Percentiles rank a stretch among this genome's conserved stretches.
Conservation (phyloP, 2,329 filamentous ascomycete genomes). For the Fusarium sp. region DNA sequence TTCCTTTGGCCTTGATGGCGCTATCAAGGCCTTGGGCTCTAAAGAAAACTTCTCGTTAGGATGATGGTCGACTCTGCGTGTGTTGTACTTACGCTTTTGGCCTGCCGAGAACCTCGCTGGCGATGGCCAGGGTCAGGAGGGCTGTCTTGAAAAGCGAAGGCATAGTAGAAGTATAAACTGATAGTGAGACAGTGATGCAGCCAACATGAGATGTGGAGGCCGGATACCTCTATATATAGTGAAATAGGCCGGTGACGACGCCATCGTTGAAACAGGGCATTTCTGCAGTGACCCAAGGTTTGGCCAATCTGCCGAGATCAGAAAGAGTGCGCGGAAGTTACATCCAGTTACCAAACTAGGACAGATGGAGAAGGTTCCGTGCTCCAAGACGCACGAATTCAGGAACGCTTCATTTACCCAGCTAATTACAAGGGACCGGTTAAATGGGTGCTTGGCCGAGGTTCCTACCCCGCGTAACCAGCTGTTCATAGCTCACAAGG, state of each 20-base stretch:
- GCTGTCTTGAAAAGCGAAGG: not conserved
- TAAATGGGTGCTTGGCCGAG: not conserved
- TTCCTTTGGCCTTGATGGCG: conserved; percentile 43
- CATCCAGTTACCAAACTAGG: not conserved
- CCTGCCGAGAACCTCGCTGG: not conserved
- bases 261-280: not conserved
- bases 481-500: not conserved
- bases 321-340: not conserved
- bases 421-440: not conserved
- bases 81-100: not conserved
- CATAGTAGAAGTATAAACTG: not conserved
- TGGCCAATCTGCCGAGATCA: not conserved
- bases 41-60: not conserved
- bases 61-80: not conserved
- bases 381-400: not conserved
- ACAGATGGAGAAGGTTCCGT: not conserved
- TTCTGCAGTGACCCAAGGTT: not conserved
- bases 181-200: not conserved
- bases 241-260: not conserved
- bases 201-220: not conserved
- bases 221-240: not conserved
- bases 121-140: not conserved
- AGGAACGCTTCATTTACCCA: not conserved
- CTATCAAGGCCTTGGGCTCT: conserved; percentile 33
- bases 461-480: not conserved